Conservation (phyloP, 78 protist genomes). For the Chrysochromulina parva region DNA sequence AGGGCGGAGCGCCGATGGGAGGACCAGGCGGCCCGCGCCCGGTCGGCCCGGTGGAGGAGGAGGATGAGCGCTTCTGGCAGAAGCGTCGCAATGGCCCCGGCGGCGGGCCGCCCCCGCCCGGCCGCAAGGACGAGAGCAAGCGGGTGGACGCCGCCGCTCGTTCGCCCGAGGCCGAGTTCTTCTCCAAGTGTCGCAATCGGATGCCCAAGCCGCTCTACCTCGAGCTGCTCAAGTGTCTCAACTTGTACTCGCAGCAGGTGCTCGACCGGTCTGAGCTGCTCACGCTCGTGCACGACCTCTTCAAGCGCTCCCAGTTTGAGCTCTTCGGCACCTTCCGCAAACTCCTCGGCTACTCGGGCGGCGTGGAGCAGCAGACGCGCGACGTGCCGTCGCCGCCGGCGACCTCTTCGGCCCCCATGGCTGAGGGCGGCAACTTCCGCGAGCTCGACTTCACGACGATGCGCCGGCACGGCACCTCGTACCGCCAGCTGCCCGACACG, state of each 20-base stretch:
- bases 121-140: neutral
- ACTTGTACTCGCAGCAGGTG: slow-evolving; percentile 55
- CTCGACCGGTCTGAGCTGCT: slow-evolving; percentile 64
- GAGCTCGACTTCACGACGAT: neutral
- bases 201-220: slow-evolving; percentile 52
- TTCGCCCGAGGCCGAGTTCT: neutral
- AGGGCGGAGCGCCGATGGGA: neutral
- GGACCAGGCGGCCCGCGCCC: neutral
- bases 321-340: neutral
- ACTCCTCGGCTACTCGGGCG: neutral
- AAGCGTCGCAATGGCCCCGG: neutral
- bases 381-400: neutral
- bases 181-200: neutral
- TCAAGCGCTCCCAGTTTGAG: neutral
- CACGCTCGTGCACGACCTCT: slow-evolving; percentile 57
- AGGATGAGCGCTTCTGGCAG: neutral
- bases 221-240: slow-evolving; percentile 79
- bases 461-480: neutral
- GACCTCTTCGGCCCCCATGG: neutral
- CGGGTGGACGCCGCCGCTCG: neutral
- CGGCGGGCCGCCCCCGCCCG: neutral
- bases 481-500: neutral
- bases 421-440: neutral
- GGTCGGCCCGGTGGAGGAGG: neutral
- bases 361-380: neutral